Evolutionary conservation across 768 basidiomycete genomes (phyloP), one percentile per base, ranked within the genome.

Genomic region (Mycena vulgaris): DNA sequence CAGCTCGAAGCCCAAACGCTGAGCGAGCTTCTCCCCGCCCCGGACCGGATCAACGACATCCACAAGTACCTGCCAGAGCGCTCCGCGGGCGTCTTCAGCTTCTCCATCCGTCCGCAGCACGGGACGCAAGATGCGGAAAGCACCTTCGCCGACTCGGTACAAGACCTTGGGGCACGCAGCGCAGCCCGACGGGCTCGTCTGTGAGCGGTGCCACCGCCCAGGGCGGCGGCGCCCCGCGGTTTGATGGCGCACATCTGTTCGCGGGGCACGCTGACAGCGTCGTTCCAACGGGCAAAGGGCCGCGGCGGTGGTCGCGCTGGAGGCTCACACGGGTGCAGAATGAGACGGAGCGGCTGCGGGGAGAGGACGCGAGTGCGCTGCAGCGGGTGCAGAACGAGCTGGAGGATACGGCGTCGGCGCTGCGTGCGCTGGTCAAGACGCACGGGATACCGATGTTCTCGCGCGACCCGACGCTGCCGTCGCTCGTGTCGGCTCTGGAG

Each of bases 161-260:
- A 84, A 89, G 88, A 3, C 88, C 87, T 0, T 86, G 81, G 71
- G 88, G 80, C 66, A 86, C 88, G 3, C 81, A 86, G 21, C 82
- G 88, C 74, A 90, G 88, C 74, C 88, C 89, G 5, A 76, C 79
- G 2, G 76, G 76, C 30, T 87, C 87, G 10, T 85, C 86, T 30
- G 80, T 81, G 25, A 81, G 84, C 30, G 86, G 85, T 51, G 70
- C 86, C 1, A 80, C 85, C 31, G 53, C 59, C 16, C 81, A 86
- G n/a, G 85, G n/a, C n/a, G n/a, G 83, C 47, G 74, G 49, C 14
- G 49, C 10, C 11, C 40, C 82, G 11, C 89, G 89, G 42, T 96
- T 96, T 77, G 93, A 94, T 62, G 94, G 94, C 16, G 89, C 92
- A 0, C 94, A 95, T 81, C 84, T 96, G 61, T 95, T 95, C 72